A percentile compares a stretch with the other conserved stretches of the same genome.
Evolutionary conservation across 2,329 filamentous ascomycete genomes (phyloP).

Genomic region (Aspergillus ibericus): DNA sequence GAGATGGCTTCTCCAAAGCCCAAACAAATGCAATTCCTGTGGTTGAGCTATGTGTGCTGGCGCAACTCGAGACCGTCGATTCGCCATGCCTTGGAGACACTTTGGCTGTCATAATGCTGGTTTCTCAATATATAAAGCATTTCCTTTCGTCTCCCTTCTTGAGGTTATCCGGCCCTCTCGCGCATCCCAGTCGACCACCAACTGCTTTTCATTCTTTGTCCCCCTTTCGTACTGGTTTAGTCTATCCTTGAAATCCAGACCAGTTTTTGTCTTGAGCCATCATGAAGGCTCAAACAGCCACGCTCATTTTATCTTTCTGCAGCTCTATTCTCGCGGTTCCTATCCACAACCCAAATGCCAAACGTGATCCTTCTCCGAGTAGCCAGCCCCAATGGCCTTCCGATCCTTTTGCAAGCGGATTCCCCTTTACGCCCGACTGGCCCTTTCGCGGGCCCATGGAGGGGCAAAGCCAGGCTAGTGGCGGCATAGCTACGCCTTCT

Average conservation of each 20-base stretch:
- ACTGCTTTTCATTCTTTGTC: neutral
- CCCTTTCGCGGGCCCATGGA: neutral
- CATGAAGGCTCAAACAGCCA: neutral
- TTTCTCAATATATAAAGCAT: neutral
- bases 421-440: neutral
- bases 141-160: neutral
- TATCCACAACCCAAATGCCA: neutral
- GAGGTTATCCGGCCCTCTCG: neutral
- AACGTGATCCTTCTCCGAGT: neutral
- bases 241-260: neutral
- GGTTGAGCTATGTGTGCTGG: neutral
- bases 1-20: neutral
- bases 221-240: neutral
- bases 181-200: neutral
- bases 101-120: neutral
- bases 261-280: neutral
- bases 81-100: neutral
- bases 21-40: neutral
- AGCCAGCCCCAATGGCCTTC: neutral
- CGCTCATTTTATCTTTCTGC: neutral
- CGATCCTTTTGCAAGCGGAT: neutral
- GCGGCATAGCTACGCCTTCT: neutral
- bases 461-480: neutral
- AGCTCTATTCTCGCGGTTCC: neutral
- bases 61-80: neutral